phyloP scores from a whole-genome alignment of 1,284 basidiomycete genomes.

The Cryptococcus jaspeensis region DNA sequence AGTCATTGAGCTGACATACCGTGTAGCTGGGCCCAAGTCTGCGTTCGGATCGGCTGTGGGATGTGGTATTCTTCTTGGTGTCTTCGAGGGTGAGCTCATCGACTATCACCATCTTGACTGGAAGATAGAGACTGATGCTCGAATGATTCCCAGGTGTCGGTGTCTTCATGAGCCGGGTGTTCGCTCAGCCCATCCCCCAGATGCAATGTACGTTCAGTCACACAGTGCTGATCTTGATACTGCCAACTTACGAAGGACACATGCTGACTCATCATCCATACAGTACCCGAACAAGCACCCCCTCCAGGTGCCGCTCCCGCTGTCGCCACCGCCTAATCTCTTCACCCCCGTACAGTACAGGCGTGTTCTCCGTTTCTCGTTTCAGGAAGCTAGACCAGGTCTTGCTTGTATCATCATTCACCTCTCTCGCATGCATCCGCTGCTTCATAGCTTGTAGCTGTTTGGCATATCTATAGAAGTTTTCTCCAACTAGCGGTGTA shows the following conservation, averaged over 20 bases:
- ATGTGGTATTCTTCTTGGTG: slow-evolving; percentile 93
- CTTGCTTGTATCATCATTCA: slow-evolving; percentile 11
- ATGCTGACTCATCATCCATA: neutral
- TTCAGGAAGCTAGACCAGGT: neutral
- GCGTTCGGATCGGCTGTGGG: slow-evolving; percentile 89
- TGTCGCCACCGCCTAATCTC: slow-evolving; percentile 14
- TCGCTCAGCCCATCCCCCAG: slow-evolving; percentile 50
- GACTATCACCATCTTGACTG: neutral
- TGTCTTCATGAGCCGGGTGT: slow-evolving; percentile 49
- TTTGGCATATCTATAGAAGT: neutral
- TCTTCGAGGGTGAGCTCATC: slow-evolving; percentile 74
- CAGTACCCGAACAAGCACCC: slow-evolving; percentile 36
- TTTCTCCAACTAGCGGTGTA: neutral
- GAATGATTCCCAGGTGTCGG: slow-evolving; percentile 39
- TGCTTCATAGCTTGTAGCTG: neutral
- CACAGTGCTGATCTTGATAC: neutral
- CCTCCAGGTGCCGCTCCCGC: slow-evolving; percentile 24
- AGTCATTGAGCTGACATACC: slow-evolving; percentile 5
- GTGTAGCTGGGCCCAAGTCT: slow-evolving; percentile 80
- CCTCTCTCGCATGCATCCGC: slow-evolving; percentile 10
- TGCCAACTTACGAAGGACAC: neutral
- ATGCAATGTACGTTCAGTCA: slow-evolving; percentile 43
- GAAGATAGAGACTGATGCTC: neutral
- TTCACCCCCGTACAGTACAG: no score
- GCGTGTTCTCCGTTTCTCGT: neutral